Conservation (phyloP, 257 asterid genomes). For the Solanum boliviense region DNA sequence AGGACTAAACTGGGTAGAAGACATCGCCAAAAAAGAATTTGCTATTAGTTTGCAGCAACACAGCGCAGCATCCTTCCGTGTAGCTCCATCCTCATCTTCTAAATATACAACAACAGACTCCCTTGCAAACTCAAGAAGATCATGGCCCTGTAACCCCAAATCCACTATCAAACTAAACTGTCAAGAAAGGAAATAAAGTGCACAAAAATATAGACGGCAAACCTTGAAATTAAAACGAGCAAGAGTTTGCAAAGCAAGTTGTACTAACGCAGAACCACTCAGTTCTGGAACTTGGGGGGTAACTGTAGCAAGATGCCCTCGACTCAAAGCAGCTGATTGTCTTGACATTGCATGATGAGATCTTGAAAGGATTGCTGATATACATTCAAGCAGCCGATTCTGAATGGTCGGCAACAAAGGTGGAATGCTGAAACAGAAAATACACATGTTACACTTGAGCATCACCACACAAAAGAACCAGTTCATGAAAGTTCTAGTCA, state of each 20-base stretch:
- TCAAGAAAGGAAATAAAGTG: not conserved
- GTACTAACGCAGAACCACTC: conserved; percentile 82
- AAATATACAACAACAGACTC: conserved; percentile 81
- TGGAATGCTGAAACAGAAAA: conserved; percentile 61
- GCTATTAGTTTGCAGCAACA: conserved; percentile 94
- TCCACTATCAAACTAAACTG: not conserved
- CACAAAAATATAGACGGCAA: conserved; percentile 3
- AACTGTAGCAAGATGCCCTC: conserved; percentile 52
- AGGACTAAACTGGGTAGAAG: conserved; percentile 61
- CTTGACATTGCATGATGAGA: conserved; percentile 62
- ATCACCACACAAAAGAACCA: conserved; percentile 1
- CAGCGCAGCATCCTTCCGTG: conserved; percentile 94
- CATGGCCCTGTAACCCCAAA: conserved; percentile 64
- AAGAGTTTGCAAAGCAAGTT: conserved; percentile 91
- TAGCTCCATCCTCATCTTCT: conserved; percentile 93
- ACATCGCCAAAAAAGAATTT: conserved; percentile 53
- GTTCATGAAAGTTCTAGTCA: not conserved
- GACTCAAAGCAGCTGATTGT: conserved; percentile 36
- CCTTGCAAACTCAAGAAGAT: conserved; percentile 93
- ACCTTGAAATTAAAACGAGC: conserved; percentile 86
- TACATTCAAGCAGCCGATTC: conserved; percentile 79
- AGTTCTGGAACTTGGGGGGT: conserved; percentile 68
- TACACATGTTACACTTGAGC: conserved; percentile 10
- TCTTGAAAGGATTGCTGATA: conserved; percentile 76
- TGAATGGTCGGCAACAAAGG: conserved; percentile 85